A percentile compares a stretch with the other conserved stretches of the same genome.
Evolutionary conservation across 2,329 filamentous ascomycete genomes (phyloP).

Genomic region (Cucurbitaria berberidis): DNA sequence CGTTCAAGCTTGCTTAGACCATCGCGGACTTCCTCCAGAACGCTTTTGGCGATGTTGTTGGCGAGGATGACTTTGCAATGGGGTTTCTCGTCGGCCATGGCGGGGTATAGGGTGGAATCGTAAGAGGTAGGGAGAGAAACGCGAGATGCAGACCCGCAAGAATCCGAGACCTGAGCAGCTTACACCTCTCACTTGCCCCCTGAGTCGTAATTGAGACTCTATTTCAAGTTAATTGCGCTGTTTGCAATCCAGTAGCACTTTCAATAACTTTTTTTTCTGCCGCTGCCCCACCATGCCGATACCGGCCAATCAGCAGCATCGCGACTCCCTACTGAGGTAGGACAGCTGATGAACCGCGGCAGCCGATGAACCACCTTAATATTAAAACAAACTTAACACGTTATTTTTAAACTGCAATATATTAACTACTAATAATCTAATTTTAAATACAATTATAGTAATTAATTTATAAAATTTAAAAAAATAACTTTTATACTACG

Average conservation of each 20-base stretch:
- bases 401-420: too few relatives aligned
- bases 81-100: constrained; percentile 48
- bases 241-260: constrained; percentile 4
- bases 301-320: constrained; percentile 27
- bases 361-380: too few relatives aligned
- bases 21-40: constrained; percentile 78
- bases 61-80: constrained; percentile 93
- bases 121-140: constrained; percentile 3
- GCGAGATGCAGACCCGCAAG: not conserved
- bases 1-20: constrained; percentile 74
- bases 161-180: not conserved
- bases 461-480: too few relatives aligned
- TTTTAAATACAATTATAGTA: too few relatives aligned
- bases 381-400: too few relatives aligned
- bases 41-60: constrained; percentile 80
- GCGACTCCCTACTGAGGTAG: too few relatives aligned
- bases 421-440: too few relatives aligned
- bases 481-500: too few relatives aligned
- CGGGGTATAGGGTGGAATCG: constrained; percentile 21
- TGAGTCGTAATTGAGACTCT: not conserved
- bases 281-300: constrained; percentile 25
- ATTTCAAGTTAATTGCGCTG: not conserved
- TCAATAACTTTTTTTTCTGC: constrained; percentile 22
- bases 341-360: too few relatives aligned
- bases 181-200: not conserved